Conservation (phyloP, 2,329 filamentous ascomycete genomes). For the Colletotrichum melonis region DNA sequence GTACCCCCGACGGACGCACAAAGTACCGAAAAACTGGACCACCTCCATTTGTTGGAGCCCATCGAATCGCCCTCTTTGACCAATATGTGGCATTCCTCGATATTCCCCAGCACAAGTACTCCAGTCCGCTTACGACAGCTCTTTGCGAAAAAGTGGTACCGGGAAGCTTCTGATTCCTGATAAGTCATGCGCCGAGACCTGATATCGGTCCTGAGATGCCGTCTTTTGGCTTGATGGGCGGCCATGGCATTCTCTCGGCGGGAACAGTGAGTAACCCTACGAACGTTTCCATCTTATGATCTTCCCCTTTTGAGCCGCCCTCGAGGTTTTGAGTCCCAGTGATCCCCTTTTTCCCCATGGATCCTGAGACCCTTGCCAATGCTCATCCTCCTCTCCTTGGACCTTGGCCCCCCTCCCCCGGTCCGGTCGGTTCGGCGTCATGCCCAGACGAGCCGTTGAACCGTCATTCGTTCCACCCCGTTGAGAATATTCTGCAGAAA, state of each 20-base stretch:
- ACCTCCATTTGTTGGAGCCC: not conserved
- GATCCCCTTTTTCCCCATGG: not conserved
- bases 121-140: conserved; percentile 27
- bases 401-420: not conserved
- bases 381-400: not conserved
- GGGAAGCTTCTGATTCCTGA: not conserved
- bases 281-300: not conserved
- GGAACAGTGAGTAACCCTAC: not conserved
- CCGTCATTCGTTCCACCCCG: not conserved
- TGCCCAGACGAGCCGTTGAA: not conserved
- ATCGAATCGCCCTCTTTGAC: not conserved
- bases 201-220: conserved; percentile 22
- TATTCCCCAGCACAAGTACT: not conserved
- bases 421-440: not conserved
- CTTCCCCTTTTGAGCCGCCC: not conserved
- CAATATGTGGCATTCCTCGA: not conserved
- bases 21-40: not conserved
- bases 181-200: conserved; percentile 31
- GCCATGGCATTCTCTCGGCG: conserved; percentile 21
- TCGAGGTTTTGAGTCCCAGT: not conserved
- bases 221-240: not conserved
- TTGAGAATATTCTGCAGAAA: conserved; percentile 21
- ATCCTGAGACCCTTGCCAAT: not conserved
- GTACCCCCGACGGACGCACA: not conserved
- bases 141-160: conserved; percentile 11